phyloP scores from a whole-genome alignment of 108 stramenopile species.

The Pseudonitzschia multiseries region DNA sequence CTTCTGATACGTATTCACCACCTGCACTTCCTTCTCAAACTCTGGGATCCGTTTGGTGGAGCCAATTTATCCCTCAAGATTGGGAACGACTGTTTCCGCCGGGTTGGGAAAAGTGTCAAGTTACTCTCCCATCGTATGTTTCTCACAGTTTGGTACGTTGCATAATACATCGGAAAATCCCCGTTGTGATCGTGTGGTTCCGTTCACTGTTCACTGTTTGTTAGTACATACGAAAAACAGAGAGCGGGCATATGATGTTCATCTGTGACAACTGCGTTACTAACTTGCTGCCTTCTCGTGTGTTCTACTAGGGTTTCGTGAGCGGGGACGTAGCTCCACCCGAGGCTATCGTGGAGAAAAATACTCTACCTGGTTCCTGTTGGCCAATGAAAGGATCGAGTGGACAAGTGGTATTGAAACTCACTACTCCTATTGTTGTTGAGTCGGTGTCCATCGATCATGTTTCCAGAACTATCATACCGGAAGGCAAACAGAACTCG shows the following conservation, averaged over 20 bases:
- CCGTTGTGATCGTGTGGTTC: too few species aligned
- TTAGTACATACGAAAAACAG: too few species aligned
- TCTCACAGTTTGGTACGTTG: conserved; percentile 51
- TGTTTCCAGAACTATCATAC: conserved; percentile 31
- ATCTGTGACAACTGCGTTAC: conserved; percentile 1
- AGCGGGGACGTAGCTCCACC: conserved; percentile 35
- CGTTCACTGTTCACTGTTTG: too few species aligned
- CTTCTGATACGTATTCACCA: conserved; percentile 31
- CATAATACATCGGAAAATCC: not conserved
- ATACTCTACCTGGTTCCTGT: conserved; percentile 48
- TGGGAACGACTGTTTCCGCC: conserved; percentile 62
- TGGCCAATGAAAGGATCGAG: conserved; percentile 56
- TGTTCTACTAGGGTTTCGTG: conserved; percentile 23
- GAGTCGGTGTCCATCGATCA: conserved; percentile 71
- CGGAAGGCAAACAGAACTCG: conserved; percentile 30
- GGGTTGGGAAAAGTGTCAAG: conserved; percentile 51
- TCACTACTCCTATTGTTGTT: conserved; percentile 51
- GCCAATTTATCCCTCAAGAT: conserved; percentile 67
- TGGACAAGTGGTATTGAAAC: conserved; percentile 54
- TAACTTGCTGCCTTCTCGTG: conserved; percentile 6
- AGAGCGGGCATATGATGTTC: not conserved
- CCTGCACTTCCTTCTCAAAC: not conserved
- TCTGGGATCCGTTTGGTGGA: conserved; percentile 40
- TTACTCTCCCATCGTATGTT: conserved; percentile 47
- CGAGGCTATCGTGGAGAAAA: conserved; percentile 44